Evolutionary conservation across 805 yeast genomes (phyloP).

Genomic region (Hanseniaspora thailandica): DNA sequence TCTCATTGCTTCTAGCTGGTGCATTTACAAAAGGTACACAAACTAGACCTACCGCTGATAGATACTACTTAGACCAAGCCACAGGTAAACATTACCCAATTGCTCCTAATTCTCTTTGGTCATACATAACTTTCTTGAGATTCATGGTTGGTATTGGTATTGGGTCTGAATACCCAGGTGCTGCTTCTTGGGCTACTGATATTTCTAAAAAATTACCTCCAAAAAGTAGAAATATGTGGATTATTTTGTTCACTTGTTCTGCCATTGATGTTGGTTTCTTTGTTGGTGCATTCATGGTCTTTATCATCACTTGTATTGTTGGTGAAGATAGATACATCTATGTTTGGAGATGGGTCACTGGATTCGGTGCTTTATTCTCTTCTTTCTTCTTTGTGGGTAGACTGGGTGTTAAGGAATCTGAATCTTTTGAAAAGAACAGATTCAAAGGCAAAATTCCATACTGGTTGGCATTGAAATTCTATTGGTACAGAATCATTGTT

Average conservation of each 20-base stretch:
- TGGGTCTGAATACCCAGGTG: conserved; percentile 88
- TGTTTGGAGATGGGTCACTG: conserved; percentile 86
- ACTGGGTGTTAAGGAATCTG: conserved; percentile 61
- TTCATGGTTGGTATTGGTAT: conserved; percentile 83
- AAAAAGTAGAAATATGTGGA: conserved; percentile 79
- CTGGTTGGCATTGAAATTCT: conserved; percentile 57
- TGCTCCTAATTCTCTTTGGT: conserved; percentile 52
- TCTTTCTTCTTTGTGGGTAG: conserved; percentile 65
- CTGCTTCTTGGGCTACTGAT: conserved; percentile 82
- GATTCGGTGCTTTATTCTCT: conserved; percentile 84
- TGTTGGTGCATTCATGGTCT: conserved; percentile 68
- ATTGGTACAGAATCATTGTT: conserved; percentile 66
- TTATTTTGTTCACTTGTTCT: conserved; percentile 75
- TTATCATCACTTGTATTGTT: conserved; percentile 77
- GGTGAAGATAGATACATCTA: conserved; percentile 56
- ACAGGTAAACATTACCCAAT: conserved; percentile 35
- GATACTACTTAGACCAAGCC: conserved; percentile 15
- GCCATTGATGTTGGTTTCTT: conserved; percentile 87
- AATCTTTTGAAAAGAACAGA: conserved; percentile 55
- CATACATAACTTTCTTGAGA: conserved; percentile 76
- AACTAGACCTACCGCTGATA: conserved; percentile 12
- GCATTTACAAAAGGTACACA: conserved; percentile 62
- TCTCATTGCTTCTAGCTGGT: conserved; percentile 69
- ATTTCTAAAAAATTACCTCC: conserved; percentile 85
- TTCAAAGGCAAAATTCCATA: conserved; percentile 60